Evolutionary conservation across 1,284 basidiomycete genomes (phyloP).

Genomic region (Lentinus polychrous): DNA sequence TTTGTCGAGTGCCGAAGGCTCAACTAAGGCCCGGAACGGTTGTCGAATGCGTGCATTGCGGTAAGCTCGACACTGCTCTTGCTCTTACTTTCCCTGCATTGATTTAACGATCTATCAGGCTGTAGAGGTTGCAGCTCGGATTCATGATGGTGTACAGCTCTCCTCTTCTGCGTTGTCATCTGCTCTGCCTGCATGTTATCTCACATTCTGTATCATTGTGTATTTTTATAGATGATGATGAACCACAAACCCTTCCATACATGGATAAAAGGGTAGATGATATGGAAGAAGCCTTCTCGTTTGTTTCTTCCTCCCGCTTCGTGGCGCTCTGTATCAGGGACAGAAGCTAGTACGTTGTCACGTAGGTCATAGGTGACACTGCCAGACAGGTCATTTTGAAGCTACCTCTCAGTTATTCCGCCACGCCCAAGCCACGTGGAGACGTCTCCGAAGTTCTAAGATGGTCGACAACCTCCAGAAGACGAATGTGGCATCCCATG

Average conservation of each 20-base stretch:
- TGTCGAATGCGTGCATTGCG: conserved; percentile 97
- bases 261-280: no score
- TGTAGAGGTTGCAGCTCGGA: conserved; percentile 84
- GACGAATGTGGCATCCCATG: no score
- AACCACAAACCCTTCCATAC: not conserved
- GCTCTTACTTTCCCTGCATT: conserved; percentile 3
- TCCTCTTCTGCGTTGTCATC: not conserved
- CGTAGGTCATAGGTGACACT: no score
- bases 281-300: not conserved
- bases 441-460: no score
- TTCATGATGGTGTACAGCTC: conserved; percentile 39
- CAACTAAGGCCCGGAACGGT: conserved; percentile 86
- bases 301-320: not conserved
- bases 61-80: conserved; percentile 60
- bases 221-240: not conserved
- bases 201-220: not conserved
- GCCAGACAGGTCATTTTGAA: not conserved
- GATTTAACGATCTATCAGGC: conserved; percentile 33
- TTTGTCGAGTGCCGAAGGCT: conserved; percentile 95
- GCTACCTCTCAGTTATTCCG: not conserved
- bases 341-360: no score
- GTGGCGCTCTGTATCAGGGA: no score
- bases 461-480: no score
- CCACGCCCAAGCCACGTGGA: no score
- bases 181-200: not conserved